These are phyloP conservation scores for Moricandia moricandioides DNA, from an alignment of 345 rosid genomes.

Conservation along the genomic window DNA sequence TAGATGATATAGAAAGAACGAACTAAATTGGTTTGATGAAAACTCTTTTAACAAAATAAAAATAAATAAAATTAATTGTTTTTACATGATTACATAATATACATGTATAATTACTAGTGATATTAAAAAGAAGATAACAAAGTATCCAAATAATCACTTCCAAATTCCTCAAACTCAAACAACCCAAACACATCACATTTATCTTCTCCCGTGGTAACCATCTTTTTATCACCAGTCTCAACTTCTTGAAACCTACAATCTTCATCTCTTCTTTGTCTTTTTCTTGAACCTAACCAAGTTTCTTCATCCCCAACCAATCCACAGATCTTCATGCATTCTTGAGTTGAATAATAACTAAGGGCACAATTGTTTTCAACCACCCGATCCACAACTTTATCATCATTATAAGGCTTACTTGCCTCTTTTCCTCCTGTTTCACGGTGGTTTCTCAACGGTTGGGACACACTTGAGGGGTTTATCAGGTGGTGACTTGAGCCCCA, in stretches of 20 bases:
- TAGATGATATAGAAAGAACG: neutral
- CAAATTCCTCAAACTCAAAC: constrained; percentile 65
- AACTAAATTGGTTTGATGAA: neutral
- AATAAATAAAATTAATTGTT: neutral
- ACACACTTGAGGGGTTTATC: constrained; percentile 2
- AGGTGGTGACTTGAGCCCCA: neutral
- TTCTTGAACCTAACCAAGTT: constrained; percentile 22
- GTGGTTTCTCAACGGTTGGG: neutral
- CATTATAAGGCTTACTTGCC: neutral
- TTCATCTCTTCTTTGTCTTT: constrained; percentile 20
- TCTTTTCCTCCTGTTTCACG: constrained; percentile 9
- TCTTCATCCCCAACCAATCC: constrained; percentile 23
- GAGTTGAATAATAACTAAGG: neutral
- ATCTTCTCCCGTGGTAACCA: constrained; percentile 17
- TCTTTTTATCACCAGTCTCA: constrained; percentile 34
- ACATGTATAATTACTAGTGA: neutral
- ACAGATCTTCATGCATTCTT: neutral
- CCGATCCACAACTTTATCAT: neutral
- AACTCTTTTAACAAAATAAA: neutral
- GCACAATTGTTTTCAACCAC: neutral
- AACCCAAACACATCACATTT: constrained; percentile 40
- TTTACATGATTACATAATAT: neutral
- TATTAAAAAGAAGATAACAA: constrained; percentile 44
- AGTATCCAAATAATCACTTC: constrained; percentile 66
- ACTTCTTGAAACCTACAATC: constrained; percentile 32